phyloP scores from a whole-genome alignment of 345 rosid species.

The Xanthoceras sorbifolium region DNA sequence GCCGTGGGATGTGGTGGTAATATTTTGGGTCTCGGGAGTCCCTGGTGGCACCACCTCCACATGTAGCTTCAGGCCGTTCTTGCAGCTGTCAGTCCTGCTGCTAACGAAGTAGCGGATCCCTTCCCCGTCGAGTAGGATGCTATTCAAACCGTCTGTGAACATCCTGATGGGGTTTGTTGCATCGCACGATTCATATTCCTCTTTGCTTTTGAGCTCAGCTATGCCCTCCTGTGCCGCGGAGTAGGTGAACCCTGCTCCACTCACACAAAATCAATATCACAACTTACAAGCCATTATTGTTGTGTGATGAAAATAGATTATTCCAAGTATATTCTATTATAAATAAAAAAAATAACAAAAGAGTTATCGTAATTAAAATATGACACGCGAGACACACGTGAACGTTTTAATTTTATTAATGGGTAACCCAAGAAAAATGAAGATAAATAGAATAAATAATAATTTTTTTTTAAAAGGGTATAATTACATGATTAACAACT shows the following conservation, averaged over 20 bases:
- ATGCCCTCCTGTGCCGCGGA: constrained; percentile 48
- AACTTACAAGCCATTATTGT: neutral
- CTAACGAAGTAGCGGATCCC: constrained; percentile 62
- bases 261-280: no score
- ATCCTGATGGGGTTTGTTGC: constrained; percentile 49
- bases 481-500: no score
- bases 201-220: constrained; percentile 48
- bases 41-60: constrained; percentile 42
- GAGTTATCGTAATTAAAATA: no score
- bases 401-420: no score
- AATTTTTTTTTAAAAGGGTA: no score
- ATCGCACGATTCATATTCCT: constrained; percentile 58
- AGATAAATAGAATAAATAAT: neutral
- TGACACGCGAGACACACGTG: neutral
- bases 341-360: no score
- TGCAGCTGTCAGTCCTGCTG: constrained; percentile 44
- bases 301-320: neutral
- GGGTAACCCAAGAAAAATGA: no score
- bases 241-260: constrained; percentile 56
- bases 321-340: no score
- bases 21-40: neutral
- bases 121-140: constrained; percentile 37
- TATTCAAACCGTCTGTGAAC: constrained; percentile 47
- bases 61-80: constrained; percentile 53
- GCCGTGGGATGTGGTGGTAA: neutral